These are phyloP conservation scores for Stagonosporopsis cucurbitacearum DNA, from an alignment of 2,329 filamentous ascomycete genomes.

Conservation along the genomic window DNA sequence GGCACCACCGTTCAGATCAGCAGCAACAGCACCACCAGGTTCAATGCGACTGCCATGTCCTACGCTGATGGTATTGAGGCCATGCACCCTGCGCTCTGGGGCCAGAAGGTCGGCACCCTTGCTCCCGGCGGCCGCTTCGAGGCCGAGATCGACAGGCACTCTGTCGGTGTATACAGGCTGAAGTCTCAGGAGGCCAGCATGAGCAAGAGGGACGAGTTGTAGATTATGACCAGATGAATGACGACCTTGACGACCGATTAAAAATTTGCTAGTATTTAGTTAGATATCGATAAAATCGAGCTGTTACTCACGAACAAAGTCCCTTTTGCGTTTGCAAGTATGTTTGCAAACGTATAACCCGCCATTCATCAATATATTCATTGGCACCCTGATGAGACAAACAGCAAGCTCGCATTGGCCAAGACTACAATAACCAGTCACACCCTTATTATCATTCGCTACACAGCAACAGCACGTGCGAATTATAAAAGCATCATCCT, in stretches of 20 bases:
- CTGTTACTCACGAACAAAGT: neutral
- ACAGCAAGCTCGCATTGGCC: no score
- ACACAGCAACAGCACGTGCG: no score
- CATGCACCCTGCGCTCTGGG: constrained; percentile 55
- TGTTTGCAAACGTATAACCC: no score
- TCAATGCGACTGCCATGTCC: constrained; percentile 58
- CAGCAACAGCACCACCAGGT: constrained; percentile 48
- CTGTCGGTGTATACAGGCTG: constrained; percentile 59
- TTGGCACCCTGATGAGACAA: no score
- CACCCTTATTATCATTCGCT: no score
- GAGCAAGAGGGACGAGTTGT: constrained; percentile 56
- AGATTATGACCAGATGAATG: neutral
- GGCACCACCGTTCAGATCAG: constrained; percentile 45
- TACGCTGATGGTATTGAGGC: constrained; percentile 56
- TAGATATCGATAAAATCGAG: neutral
- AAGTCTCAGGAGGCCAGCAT: constrained; percentile 37
- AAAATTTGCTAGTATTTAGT: neutral
- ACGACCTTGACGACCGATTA: neutral
- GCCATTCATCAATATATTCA: no score
- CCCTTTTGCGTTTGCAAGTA: no score
- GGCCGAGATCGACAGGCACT: constrained; percentile 57
- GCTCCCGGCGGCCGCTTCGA: constrained; percentile 52
- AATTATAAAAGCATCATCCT: no score
- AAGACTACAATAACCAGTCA: no score
- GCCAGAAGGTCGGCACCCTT: constrained; percentile 54